phyloP scores from a whole-genome alignment of 345 rosid species.

The Euphorbia peplus region DNA sequence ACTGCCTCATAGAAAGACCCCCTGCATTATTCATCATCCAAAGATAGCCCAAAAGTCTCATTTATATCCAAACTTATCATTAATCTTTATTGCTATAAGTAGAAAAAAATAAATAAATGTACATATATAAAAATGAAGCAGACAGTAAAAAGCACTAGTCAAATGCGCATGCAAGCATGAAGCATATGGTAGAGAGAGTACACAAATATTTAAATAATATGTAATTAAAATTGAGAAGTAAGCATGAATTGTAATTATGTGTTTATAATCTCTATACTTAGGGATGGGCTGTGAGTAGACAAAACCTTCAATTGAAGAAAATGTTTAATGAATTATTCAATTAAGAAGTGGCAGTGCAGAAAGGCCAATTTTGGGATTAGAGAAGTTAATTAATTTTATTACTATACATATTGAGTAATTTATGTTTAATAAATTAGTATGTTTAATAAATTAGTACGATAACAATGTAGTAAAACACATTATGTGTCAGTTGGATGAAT shows the following conservation, averaged over 20 bases:
- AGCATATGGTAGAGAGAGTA: constrained; percentile 7
- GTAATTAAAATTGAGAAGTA: neutral
- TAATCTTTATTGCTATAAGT: too few species aligned
- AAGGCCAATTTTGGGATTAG: constrained; percentile 36
- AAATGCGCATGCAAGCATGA: constrained; percentile 71
- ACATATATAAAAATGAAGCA: constrained; percentile 13
- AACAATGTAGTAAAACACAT: too few species aligned
- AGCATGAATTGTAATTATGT: constrained; percentile 41
- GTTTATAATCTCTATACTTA: constrained; percentile 53
- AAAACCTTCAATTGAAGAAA: too few species aligned
- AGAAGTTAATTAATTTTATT: constrained; percentile 5
- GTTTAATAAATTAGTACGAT: constrained; percentile 25
- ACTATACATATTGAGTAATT: neutral
- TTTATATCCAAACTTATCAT: too few species aligned
- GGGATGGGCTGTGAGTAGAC: constrained; percentile 39
- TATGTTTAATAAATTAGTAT: constrained; percentile 13
- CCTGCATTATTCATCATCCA: too few species aligned
- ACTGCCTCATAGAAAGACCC: too few species aligned
- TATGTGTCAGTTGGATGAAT: too few species aligned
- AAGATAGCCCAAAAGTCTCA: too few species aligned
- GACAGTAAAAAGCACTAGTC: constrained; percentile 40
- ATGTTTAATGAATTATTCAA: too few species aligned
- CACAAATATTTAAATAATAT: constrained; percentile 25
- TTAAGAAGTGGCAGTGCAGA: constrained; percentile 7
- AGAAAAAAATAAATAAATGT: neutral